These are phyloP conservation scores for Candida anutae DNA, from an alignment of 1,139 yeast genomes.

Conservation along the genomic window DNA sequence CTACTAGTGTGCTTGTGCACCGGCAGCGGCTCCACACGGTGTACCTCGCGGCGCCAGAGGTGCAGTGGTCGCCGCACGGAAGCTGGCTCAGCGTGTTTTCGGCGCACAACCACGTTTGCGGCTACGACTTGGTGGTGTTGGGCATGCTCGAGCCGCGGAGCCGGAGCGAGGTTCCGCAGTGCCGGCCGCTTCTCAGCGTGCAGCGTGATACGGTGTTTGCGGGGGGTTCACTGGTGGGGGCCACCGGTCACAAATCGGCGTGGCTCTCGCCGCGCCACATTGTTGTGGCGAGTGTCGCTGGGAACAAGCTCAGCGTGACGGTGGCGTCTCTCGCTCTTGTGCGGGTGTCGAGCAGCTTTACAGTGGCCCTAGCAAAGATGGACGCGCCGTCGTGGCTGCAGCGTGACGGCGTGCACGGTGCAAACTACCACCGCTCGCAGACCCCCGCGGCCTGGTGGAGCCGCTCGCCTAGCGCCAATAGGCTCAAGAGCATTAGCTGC, in stretches of 20 bases:
- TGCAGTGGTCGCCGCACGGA: slow-evolving; percentile 28
- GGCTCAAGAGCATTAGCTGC: neutral
- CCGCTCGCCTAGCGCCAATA: neutral
- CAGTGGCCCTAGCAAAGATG: no score
- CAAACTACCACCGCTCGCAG: neutral
- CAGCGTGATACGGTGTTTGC: slow-evolving; percentile 1
- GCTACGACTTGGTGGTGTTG: slow-evolving; percentile 22
- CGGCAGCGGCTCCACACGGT: slow-evolving; percentile 4
- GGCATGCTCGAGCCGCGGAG: slow-evolving; percentile 5
- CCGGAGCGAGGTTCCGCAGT: neutral
- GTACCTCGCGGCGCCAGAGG: slow-evolving; percentile 10
- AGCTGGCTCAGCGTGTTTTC: slow-evolving; percentile 28
- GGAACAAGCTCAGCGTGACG: no score
- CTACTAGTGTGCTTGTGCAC: slow-evolving; percentile 15
- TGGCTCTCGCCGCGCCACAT: no score
- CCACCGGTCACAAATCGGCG: no score
- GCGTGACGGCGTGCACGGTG: neutral
- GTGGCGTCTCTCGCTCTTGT: no score
- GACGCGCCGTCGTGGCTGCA: no score
- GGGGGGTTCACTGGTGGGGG: no score
- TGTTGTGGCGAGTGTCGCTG: no score
- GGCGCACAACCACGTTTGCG: slow-evolving; percentile 17
- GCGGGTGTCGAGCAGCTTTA: no score
- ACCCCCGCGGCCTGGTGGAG: no score
- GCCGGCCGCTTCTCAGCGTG: slow-evolving; percentile 1